Conservation (phyloP, 805 yeast genomes). For the Ogataea minuta region DNA sequence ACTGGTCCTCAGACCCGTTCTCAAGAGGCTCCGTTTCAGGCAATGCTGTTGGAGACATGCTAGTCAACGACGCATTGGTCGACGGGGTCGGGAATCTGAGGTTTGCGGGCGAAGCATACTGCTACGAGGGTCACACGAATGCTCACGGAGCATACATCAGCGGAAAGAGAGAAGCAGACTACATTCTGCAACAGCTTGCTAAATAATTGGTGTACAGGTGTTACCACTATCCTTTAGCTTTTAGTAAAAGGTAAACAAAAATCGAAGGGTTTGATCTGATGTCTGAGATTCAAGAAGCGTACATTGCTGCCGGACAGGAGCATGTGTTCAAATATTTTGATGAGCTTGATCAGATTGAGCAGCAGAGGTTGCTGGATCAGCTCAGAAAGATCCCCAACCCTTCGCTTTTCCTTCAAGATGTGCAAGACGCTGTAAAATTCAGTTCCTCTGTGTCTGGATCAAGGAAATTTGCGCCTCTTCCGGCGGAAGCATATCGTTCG, state of each 20-base stretch:
- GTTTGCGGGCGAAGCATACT: slow-evolving; percentile 57
- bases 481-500: slow-evolving; percentile 51
- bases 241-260: slow-evolving; percentile 6
- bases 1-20: slow-evolving; percentile 50
- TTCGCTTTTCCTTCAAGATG: slow-evolving; percentile 37
- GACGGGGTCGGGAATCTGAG: slow-evolving; percentile 39
- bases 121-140: slow-evolving; percentile 50
- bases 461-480: slow-evolving; percentile 47
- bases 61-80: slow-evolving; percentile 32
- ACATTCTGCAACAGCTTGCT: slow-evolving; percentile 7
- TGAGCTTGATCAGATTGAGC: slow-evolving; percentile 35
- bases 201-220: slow-evolving; percentile 3
- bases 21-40: slow-evolving; percentile 49
- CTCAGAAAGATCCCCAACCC: slow-evolving; percentile 44
- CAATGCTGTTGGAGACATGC: slow-evolving; percentile 40
- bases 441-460: slow-evolving; percentile 22
- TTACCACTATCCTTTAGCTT: neutral
- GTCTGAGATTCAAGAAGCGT: slow-evolving; percentile 21
- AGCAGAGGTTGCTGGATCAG: slow-evolving; percentile 39
- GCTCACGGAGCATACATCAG: slow-evolving; percentile 56
- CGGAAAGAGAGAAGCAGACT: slow-evolving; percentile 46
- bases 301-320: slow-evolving; percentile 47
- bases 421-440: slow-evolving; percentile 45
- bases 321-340: slow-evolving; percentile 53
- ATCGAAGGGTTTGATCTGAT: neutral